Conservation (phyloP, 495 filamentous ascomycete species). For the Aspergillus biplanus region DNA sequence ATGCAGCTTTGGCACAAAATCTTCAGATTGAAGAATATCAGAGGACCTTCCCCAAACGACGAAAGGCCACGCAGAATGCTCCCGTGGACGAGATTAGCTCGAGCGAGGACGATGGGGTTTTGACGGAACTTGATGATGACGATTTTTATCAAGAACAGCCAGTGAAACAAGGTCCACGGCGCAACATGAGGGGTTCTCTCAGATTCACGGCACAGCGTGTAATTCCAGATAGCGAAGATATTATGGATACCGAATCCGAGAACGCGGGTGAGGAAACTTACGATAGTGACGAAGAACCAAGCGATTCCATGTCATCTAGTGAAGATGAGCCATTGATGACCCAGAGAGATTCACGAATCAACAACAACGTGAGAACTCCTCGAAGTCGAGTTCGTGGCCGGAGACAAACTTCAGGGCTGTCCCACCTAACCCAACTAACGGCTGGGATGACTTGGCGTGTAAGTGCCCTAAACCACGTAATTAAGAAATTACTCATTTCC, state of each 20-base stretch:
- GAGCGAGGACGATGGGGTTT: conserved; percentile 18
- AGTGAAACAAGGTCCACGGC: conserved; percentile 19
- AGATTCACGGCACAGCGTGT: conserved; percentile 5
- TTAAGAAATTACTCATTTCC: conserved; percentile 3
- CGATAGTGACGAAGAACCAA: conserved; percentile 12
- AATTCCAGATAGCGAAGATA: conserved; percentile 17
- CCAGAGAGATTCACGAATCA: conserved; percentile 9
- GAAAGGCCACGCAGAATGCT: conserved; percentile 26
- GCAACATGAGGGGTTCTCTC: conserved; percentile 24
- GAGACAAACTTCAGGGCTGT: neutral
- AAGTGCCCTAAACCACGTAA: conserved; percentile 22
- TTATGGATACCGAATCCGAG: conserved; percentile 15
- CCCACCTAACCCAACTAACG: neutral
- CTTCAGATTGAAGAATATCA: conserved; percentile 68
- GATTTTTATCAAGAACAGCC: conserved; percentile 17
- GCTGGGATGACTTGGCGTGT: conserved; percentile 37
- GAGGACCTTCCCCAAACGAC: conserved; percentile 28
- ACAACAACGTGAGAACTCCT: neutral
- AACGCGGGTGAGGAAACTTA: conserved; percentile 16
- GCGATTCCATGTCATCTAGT: conserved; percentile 15
- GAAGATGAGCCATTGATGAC: conserved; percentile 15
- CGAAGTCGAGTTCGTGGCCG: conserved; percentile 6
- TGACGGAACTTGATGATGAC: conserved; percentile 30
- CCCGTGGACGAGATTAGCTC: conserved; percentile 17
- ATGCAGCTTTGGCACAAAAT: conserved; percentile 59